Base-by-base conservation (phyloP, 495 filamentous ascomycete genomes). In the Podospora pseudoanserina region DNA sequence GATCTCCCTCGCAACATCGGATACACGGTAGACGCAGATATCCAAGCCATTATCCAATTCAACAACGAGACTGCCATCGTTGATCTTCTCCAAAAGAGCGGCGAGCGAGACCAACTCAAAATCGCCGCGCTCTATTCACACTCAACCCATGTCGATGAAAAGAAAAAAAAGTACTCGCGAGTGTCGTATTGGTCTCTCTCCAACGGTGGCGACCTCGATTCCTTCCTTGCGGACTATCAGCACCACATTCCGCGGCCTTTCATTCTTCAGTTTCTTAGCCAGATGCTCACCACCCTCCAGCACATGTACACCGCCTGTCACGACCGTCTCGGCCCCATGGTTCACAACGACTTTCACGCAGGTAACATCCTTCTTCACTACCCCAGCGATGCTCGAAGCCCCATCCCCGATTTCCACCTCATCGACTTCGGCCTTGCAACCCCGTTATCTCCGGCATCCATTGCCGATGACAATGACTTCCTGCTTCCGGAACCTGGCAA, bases 161-260 rank as follows among this genome's bases (percentile, higher is more conserved):
- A n/a, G 5, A 34, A 30, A 28, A 26, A 13, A n/a, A 62, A 62
- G 4, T 23, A n/a, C 15, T 11, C n/a, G 49, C 9, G 49, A 15
- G 60, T 67, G 19, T 67, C 60, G 4, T 57, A 63, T 60, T 67
- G 66, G 66, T 44, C n/a, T 15, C 39, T 67, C 49, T 63, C 57
- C 60, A 67, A 63, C 66, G 66, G 66, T n/a, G 60, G 66, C 60
- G 57, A 27, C 11, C 27, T 68, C 20, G 3, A 5, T 7, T 15
- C 19, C 30, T 64, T 68, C 49, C 1, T 49, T 18, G 18, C 11
- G 2, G 7, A n/a, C 2, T 5, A n/a, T 20, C 19, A 27, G 2
- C 19, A 28, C 28, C 18, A 20, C 49, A 26, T 68, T 19, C 66
- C 66, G 6, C 30, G 5, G 7, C 60, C 53, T 9, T 56, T 68